Evolutionary conservation across 2,329 filamentous ascomycete genomes (phyloP).

Genomic region (Botryotinia globosa): DNA sequence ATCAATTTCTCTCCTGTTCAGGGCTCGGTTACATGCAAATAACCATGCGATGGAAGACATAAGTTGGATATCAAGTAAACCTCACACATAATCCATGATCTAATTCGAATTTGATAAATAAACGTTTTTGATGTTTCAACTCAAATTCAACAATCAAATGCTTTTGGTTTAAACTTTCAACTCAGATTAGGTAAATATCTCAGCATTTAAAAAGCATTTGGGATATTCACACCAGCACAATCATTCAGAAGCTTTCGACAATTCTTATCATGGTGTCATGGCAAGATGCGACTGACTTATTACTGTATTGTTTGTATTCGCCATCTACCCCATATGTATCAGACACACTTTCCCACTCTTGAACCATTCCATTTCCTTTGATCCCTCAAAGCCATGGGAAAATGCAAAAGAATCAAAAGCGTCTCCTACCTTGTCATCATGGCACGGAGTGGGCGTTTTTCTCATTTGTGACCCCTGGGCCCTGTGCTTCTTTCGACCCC

Average conservation of each 20-base stretch:
- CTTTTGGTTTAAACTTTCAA: background rate
- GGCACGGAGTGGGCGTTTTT: background rate
- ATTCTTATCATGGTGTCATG: background rate
- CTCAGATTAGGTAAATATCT: background rate
- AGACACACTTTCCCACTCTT: background rate
- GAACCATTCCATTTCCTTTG: background rate
- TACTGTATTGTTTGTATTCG: background rate
- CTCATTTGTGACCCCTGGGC: constrained; percentile 5
- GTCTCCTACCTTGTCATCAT: background rate
- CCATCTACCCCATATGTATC: background rate
- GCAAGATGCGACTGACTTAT: background rate
- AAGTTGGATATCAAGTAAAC: background rate
- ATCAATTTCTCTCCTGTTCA: background rate
- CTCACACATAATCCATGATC: background rate
- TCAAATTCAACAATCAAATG: background rate
- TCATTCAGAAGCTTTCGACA: too few relatives aligned
- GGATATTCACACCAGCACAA: too few relatives aligned
- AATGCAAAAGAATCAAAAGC: background rate
- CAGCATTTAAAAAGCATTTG: background rate
- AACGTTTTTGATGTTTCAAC: background rate
- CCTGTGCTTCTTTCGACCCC: background rate
- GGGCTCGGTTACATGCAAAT: background rate
- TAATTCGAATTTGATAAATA: background rate
- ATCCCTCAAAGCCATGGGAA: background rate
- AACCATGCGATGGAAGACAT: background rate